Percentiles rank a stretch among this genome's conserved stretches.
phyloP scores from a whole-genome alignment of 2,329 filamentous ascomycete species.

The Plectosphaerella plurivora region DNA sequence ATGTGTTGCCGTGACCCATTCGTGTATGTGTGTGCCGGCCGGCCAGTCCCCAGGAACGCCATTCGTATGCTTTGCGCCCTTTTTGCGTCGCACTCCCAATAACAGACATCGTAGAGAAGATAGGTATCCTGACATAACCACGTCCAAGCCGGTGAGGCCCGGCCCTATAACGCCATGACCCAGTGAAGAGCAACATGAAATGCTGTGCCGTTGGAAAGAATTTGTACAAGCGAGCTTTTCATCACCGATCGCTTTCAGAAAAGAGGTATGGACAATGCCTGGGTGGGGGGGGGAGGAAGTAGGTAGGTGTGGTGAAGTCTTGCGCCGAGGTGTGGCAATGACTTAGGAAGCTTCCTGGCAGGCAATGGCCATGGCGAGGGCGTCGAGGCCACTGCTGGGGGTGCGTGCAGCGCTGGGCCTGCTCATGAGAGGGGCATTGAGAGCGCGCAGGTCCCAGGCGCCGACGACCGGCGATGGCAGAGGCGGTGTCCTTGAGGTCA shows the following conservation, averaged over 20 bases:
- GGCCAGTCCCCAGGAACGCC: constrained; percentile 6
- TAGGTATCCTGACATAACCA: constrained; percentile 5
- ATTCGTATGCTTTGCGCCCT: constrained; percentile 12
- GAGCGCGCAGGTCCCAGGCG: constrained; percentile 41
- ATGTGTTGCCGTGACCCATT: not conserved
- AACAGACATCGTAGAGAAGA: not conserved
- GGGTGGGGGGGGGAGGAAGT: not conserved
- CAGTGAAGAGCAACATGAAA: too few species aligned
- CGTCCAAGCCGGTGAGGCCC: not conserved
- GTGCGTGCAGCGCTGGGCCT: constrained; percentile 37
- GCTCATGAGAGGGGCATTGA: constrained; percentile 38
- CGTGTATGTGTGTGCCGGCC: constrained; percentile 1
- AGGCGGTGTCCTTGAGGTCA: constrained; percentile 5
- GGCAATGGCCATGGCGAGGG: constrained; percentile 49
- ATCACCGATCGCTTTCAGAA: not conserved
- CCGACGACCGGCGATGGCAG: constrained; percentile 22
- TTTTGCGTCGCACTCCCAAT: constrained; percentile 2
- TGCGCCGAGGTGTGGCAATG: not conserved
- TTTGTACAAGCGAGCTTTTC: not conserved
- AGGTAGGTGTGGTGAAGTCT: not conserved
- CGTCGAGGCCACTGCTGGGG: constrained; percentile 50
- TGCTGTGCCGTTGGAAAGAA: not conserved
- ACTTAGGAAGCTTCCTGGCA: constrained; percentile 37
- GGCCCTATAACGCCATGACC: not conserved
- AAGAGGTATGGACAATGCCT: too few species aligned